These are phyloP conservation scores for Jaenimonas drosophilae DNA, from an alignment of 208 protist species.

Conservation along the genomic window DNA sequence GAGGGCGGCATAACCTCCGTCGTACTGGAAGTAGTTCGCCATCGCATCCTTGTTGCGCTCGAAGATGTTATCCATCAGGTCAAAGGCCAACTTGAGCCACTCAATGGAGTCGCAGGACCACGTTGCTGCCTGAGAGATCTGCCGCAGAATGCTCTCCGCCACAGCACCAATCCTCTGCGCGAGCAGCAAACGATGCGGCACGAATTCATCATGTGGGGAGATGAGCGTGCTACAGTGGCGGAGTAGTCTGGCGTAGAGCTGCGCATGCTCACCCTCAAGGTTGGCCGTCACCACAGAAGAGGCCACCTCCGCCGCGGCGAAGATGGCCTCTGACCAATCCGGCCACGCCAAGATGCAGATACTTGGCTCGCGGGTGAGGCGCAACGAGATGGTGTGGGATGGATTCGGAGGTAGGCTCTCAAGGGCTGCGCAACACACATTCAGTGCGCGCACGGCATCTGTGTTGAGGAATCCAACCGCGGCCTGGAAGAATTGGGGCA, in stretches of 20 bases:
- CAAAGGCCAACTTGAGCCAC: conserved; percentile 42
- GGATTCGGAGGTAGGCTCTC: conserved; percentile 47
- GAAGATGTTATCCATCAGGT: conserved; percentile 66
- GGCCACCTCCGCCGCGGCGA: too few species aligned
- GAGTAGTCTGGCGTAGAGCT: too few species aligned
- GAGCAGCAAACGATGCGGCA: too few species aligned
- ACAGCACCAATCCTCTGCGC: conserved; percentile 30
- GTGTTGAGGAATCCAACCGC: conserved; percentile 14
- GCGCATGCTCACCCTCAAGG: too few species aligned
- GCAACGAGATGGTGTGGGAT: too few species aligned
- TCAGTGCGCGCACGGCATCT: conserved; percentile 15
- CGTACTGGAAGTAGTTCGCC: conserved; percentile 46
- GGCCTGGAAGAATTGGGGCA: conserved; percentile 61
- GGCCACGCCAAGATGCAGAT: too few species aligned
- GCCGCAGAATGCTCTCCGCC: conserved; percentile 21
- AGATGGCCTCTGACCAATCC: too few species aligned
- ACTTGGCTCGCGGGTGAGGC: too few species aligned
- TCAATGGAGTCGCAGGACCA: too few species aligned
- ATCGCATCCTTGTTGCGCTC: conserved; percentile 48
- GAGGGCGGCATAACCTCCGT: conserved; percentile 30
- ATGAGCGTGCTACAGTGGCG: too few species aligned
- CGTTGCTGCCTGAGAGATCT: conserved; percentile 14
- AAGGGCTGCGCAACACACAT: conserved; percentile 50
- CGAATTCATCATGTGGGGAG: too few species aligned
- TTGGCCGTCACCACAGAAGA: too few species aligned